phyloP scores from a whole-genome alignment of 768 basidiomycete species.

The Boletus sp. region DNA sequence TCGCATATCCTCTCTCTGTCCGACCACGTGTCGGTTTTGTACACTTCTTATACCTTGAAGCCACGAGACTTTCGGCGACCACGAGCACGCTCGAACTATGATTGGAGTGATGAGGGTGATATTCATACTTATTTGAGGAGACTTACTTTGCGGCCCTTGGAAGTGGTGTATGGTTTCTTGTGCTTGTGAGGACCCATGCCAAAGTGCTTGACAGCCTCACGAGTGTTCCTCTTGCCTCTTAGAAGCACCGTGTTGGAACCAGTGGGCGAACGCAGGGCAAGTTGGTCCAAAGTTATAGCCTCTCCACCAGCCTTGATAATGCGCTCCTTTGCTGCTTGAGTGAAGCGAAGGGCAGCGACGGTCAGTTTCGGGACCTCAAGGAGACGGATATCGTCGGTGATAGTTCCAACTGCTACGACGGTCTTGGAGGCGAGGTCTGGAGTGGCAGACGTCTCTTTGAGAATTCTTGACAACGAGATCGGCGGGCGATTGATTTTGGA shows the following conservation, averaged over 20 bases:
- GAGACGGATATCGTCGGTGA: conserved; percentile 95
- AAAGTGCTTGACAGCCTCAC: conserved; percentile 97
- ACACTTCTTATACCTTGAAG: conserved; percentile 80
- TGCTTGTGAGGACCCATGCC: conserved; percentile 98
- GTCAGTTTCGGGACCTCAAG: conserved; percentile 84
- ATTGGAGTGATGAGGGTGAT: conserved; percentile 1
- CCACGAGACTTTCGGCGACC: conserved; percentile 98
- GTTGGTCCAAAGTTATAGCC: conserved; percentile 92
- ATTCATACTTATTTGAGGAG: background rate
- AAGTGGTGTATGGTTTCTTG: conserved; percentile 95
- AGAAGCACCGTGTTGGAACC: conserved; percentile 94
- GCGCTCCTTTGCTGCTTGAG: conserved; percentile 87
- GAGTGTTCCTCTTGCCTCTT: conserved; percentile 87
- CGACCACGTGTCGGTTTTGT: conserved; percentile 36
- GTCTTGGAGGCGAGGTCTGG: conserved; percentile 74
- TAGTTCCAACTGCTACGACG: conserved; percentile 85
- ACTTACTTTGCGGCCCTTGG: conserved; percentile 92
- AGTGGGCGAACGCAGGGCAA: conserved; percentile 91
- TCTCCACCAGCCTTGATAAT: conserved; percentile 97
- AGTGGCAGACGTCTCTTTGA: conserved; percentile 72
- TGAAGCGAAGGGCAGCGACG: conserved; percentile 94
- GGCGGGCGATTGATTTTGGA: conserved; percentile 98
- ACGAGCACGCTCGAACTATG: conserved; percentile 92
- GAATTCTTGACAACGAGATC: conserved; percentile 89
- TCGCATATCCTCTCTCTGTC: conserved; percentile 31